These are phyloP conservation scores for Strombidium stylifer DNA, from an alignment of 73 alveolate species.

Conservation along the genomic window DNA sequence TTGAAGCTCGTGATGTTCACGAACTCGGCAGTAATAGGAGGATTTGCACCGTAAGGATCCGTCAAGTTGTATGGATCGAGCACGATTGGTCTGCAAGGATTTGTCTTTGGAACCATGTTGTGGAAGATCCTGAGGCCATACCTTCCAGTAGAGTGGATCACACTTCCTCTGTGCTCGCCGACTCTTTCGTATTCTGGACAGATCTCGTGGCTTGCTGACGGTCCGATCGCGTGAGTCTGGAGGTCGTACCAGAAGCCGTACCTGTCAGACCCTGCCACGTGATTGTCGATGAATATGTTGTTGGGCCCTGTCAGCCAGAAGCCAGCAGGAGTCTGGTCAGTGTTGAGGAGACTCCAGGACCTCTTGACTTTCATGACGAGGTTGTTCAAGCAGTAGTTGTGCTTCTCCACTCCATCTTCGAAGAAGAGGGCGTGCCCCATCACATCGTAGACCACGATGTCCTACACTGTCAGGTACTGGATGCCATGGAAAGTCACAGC, in stretches of 20 bases:
- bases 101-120: constrained; percentile 36
- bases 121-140: constrained; percentile 80
- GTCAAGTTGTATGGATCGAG: neutral
- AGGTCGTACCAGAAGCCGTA: constrained; percentile 86
- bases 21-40: constrained; percentile 52
- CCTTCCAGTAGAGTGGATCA: constrained; percentile 82
- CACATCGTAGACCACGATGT: constrained; percentile 71
- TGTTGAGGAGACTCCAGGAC: constrained; percentile 57
- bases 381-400: constrained; percentile 60
- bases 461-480: constrained; percentile 42
- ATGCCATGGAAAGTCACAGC: constrained; percentile 76
- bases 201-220: constrained; percentile 60
- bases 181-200: constrained; percentile 67
- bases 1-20: constrained; percentile 45
- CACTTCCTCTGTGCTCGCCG: constrained; percentile 69
- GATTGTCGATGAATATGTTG: constrained; percentile 68
- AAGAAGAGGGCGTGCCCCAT: constrained; percentile 79
- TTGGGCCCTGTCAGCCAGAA: constrained; percentile 76
- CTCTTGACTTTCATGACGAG: constrained; percentile 45
- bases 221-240: constrained; percentile 70
- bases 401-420: constrained; percentile 74
- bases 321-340: constrained; percentile 78
- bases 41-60: constrained; percentile 41
- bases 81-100: constrained; percentile 25
- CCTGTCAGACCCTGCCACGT: constrained; percentile 85